Evolutionary conservation across 495 filamentous ascomycete species (phyloP), one percentile per base, ranked within the genome.

Genomic region (Penicillium macrosclerotiorum): DNA sequence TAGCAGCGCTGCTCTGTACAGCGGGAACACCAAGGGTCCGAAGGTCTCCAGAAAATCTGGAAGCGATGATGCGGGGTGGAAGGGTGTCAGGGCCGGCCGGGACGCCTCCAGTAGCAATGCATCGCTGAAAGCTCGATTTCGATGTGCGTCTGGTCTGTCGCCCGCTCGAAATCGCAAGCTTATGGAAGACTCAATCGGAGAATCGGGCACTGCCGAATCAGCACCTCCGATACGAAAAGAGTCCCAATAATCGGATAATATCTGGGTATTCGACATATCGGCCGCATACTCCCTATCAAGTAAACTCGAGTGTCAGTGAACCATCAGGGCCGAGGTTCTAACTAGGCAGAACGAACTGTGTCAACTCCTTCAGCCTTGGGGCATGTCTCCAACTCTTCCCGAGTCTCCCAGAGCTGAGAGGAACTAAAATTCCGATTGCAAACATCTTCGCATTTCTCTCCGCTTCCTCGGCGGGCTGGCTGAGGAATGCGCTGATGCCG

Each of bases 341-440:
- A 20, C 12, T 19, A 27, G 24, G 25, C 6, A 24, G 11, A 9
- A 69, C 75, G 51, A 67, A 89, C 82, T 68, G 71, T 14, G 90
- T 87, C 57, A 98, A 73, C 13, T 81, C 73, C 69, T 88, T 85
- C 43, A 98, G 62, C 8, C 75, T 77, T 19, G 83, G 76, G 13
- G 90, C 92, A 68, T 95, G 89, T 53, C 83, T 81, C 93, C 93
- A 98, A 53, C 84, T 84, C 55, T 90, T 82, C 8, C 93, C 93
- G 19, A 96, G 73, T 39, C 90, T 80, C 16, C 92, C 91, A 62
- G 88, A 86, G 62, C 83, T 92, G 40, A 95, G 66, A 1, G 89
- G 89, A 8, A 96, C 90, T 47, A 98, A 69, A 16, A 87, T 81
- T 12, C 93, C 93, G 16, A 96, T 89, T 12, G 91, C 87, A 41